phyloP scores from a whole-genome alignment of 352 stramenopile genomes.

The Globisporangium middletonii region DNA sequence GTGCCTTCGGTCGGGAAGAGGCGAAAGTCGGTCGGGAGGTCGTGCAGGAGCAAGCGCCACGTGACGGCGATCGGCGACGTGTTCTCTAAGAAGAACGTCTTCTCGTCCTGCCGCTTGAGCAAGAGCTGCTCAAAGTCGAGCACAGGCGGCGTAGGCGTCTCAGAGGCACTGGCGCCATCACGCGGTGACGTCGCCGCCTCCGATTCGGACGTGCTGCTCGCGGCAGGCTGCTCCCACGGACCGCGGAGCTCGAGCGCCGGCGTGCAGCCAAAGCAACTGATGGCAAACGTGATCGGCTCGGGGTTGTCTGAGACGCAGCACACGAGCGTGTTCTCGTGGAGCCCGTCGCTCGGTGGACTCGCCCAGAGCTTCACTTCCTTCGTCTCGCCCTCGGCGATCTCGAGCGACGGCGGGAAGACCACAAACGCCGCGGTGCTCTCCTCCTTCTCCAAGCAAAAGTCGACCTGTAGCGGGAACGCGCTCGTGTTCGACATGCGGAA shows the following conservation, averaged over 20 bases:
- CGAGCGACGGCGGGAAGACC: constrained; percentile 61
- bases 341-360: constrained; percentile 55
- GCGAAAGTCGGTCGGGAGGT: constrained; percentile 56
- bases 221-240: constrained; percentile 76
- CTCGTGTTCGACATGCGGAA: constrained; percentile 91
- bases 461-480: constrained; percentile 62
- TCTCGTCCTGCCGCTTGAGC: constrained; percentile 83
- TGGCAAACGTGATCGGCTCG: constrained; percentile 74
- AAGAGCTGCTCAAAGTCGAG: constrained; percentile 92
- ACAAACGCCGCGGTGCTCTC: constrained; percentile 39
- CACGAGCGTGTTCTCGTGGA: constrained; percentile 79
- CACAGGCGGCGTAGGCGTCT: constrained; percentile 13
- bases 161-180: not conserved
- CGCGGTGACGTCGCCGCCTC: constrained; percentile 11
- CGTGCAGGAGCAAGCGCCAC: constrained; percentile 45
- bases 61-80: constrained; percentile 59
- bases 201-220: constrained; percentile 41
- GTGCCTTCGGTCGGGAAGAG: constrained; percentile 67
- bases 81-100: constrained; percentile 87
- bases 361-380: constrained; percentile 90
- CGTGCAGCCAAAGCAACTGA: constrained; percentile 85
- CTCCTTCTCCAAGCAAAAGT: constrained; percentile 41
- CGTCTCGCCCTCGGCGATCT: constrained; percentile 88
- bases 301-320: constrained; percentile 90
- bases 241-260: constrained; percentile 74